Evolutionary conservation across 2,329 filamentous ascomycete genomes (phyloP).

Genomic region (Scolecobasidium constrictum): DNA sequence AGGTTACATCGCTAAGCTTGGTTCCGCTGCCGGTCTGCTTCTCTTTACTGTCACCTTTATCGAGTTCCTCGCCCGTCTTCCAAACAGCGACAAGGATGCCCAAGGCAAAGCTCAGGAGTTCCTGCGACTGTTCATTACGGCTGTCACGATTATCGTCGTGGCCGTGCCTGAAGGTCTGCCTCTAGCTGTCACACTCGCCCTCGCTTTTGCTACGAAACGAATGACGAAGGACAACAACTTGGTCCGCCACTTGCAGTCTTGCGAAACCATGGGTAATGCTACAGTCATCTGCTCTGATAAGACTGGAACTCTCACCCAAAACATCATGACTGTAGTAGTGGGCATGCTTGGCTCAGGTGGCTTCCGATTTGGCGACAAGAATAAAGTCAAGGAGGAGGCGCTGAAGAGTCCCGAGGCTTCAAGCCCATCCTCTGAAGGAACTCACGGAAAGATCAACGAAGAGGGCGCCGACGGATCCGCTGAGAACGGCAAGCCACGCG

Average conservation of each 20-base stretch:
- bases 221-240: constrained; percentile 62
- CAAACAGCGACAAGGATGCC: constrained; percentile 46
- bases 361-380: constrained; percentile 32
- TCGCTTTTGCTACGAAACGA: constrained; percentile 56
- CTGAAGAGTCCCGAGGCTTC: neutral
- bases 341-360: constrained; percentile 50
- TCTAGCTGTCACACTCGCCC: constrained; percentile 55
- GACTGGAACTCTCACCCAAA: constrained; percentile 64
- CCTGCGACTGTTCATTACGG: constrained; percentile 51
- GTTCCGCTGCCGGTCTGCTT: constrained; percentile 64
- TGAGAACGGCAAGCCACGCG: neutral
- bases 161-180: constrained; percentile 57
- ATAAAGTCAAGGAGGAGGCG: neutral
- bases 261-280: constrained; percentile 62
- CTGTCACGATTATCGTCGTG: constrained; percentile 58
- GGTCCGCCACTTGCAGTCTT: constrained; percentile 56
- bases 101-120: constrained; percentile 68
- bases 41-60: constrained; percentile 81
- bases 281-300: constrained; percentile 73
- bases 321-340: constrained; percentile 67
- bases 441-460: neutral
- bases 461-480: neutral
- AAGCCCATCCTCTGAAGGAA: too few relatives aligned
- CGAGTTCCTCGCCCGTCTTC: constrained; percentile 65
- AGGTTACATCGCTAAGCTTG: constrained; percentile 69